phyloP scores from a whole-genome alignment of 768 basidiomycete genomes.

The Serpula lacrymans region DNA sequence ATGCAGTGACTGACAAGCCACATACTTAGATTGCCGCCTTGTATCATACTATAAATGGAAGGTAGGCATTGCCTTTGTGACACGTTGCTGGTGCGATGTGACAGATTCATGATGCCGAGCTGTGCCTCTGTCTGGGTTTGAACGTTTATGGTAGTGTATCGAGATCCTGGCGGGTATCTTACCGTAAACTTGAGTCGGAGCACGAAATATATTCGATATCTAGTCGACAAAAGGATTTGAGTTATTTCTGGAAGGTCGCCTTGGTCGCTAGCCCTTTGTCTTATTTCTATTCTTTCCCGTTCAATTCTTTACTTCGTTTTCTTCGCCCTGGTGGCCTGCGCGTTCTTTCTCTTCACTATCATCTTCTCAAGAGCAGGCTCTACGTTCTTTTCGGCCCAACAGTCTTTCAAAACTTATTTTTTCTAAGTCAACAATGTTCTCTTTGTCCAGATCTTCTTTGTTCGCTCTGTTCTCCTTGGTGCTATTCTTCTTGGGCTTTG shows the following conservation, averaged over 20 bases:
- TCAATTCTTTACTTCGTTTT: no score
- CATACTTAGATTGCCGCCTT: background rate
- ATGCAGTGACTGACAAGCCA: conserved; percentile 36
- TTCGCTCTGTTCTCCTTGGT: conserved; percentile 22
- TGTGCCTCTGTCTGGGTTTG: no score
- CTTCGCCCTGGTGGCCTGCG: conserved; percentile 34
- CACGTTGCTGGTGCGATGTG: no score
- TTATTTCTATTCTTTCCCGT: no score
- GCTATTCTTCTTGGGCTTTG: conserved; percentile 19
- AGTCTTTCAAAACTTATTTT: conserved; percentile 15
- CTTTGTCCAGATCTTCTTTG: conserved; percentile 10
- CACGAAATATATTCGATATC: background rate
- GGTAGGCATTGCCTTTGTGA: no score
- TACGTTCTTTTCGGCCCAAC: conserved; percentile 25
- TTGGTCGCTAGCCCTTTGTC: conserved; percentile 3
- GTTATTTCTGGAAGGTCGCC: background rate
- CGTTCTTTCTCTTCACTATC: conserved; percentile 19
- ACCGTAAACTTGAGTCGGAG: background rate
- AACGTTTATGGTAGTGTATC: no score
- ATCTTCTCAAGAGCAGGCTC: conserved; percentile 37
- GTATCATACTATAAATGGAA: conserved; percentile 1
- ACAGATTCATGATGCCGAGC: no score
- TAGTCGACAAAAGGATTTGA: background rate
- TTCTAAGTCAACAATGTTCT: conserved; percentile 19
- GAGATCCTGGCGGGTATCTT: no score